Evolutionary conservation across 768 basidiomycete species (phyloP), one percentile per base, ranked within the genome.

Genomic region (Crassisporium funariophilum): DNA sequence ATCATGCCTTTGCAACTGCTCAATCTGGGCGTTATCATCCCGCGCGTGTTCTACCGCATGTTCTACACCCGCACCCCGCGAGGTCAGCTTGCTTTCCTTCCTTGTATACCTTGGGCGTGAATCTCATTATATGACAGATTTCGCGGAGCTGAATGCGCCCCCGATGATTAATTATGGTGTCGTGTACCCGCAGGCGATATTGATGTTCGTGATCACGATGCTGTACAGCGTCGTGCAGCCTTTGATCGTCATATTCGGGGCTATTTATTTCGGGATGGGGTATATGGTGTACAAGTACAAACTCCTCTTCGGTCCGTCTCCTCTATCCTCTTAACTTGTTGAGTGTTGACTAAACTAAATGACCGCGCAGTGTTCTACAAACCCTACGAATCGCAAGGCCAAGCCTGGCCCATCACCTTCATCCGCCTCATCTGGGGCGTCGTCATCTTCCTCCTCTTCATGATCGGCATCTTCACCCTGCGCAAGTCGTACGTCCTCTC

Each of bases 281-380:
- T 99, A 99, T 62, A 77, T 98, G 4, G 95, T 97, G 2, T 98
- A 98, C 80, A 99, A 99, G 74, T 97, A 98, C 72, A 95, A 97
- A 58, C 77, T 98, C 4, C 74, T 98, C 0, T 97, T 95, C 57
- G 92, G 95, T 95, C 47, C 46, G 89, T 68, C 3, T 10, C 5
- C 7, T 21, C 6, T 33, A 20, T 38, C 31, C 37, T 41, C 40
- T 25, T 31, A 10, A 31, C 5, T 31, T 35, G 23, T 5, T 38
- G n/a, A n/a, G n/a, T 12, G 19, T 10, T 27, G 34, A 7, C 39
- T 38, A 10, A 3, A 12, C 37, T 50, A 49, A 38, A 34, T 25
- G 11, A 22, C 19, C 44, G 2, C 33, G 1, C 60, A 97, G 94
- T 98, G 15, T 98, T 95, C 74, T 97, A 97, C 74, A 98, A 98